Conservation (phyloP, 2,329 filamentous ascomycete genomes). For the Colletotrichum euphorbiae region DNA sequence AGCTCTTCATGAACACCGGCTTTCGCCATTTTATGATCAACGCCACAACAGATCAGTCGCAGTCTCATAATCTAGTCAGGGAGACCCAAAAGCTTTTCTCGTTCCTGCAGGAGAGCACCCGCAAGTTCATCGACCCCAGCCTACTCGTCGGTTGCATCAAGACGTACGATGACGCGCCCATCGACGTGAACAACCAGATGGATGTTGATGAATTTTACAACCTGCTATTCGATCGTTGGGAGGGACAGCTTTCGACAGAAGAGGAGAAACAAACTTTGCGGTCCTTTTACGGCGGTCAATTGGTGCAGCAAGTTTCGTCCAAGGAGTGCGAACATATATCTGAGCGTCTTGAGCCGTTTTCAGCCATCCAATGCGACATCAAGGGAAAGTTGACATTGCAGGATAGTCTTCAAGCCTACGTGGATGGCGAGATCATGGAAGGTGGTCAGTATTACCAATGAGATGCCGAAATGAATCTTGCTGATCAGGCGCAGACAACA, state of each 20-base stretch:
- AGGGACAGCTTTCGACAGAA: constrained; percentile 77
- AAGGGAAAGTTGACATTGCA: constrained; percentile 87
- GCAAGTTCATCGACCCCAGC: constrained; percentile 78
- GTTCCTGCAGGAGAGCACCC: constrained; percentile 84
- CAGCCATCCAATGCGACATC: constrained; percentile 95
- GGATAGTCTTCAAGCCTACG: constrained; percentile 93
- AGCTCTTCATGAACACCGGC: constrained; percentile 93
- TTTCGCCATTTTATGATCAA: constrained; percentile 88
- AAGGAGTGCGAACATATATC: constrained; percentile 96
- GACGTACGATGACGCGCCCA: constrained; percentile 83
- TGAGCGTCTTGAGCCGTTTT: constrained; percentile 89
- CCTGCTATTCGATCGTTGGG: constrained; percentile 90
- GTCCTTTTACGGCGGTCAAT: constrained; percentile 89
- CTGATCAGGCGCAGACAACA: constrained; percentile 75
- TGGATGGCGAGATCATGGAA: constrained; percentile 96
- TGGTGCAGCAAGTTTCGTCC: constrained; percentile 95
- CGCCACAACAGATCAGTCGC: constrained; percentile 65
- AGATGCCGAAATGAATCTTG: background rate
- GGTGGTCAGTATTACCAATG: constrained; percentile 66
- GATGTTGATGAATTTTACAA: constrained; percentile 99
- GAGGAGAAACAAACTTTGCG: constrained; percentile 80
- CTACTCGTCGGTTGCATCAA: constrained; percentile 80
- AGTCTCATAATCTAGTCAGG: constrained; percentile 75
- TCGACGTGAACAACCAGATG: constrained; percentile 93
- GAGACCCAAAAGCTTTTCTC: constrained; percentile 87